Conservation (phyloP, 306 rosid genomes). For the Gastrolobium bilobum region DNA sequence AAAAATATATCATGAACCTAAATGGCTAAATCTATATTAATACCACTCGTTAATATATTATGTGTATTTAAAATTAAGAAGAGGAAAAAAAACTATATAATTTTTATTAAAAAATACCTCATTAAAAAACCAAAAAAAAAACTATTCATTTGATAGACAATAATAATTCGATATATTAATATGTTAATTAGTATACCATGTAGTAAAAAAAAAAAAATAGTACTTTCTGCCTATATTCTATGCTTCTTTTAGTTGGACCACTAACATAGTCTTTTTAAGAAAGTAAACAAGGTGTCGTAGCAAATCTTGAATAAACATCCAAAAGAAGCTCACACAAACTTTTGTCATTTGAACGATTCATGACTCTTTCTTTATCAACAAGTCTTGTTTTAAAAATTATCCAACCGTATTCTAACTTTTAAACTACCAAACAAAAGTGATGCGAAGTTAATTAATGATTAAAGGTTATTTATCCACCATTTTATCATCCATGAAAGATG, state of each 20-base stretch:
- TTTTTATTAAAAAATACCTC: not conserved
- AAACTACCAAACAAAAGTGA: not conserved
- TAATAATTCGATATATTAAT: not conserved
- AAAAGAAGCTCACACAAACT: slow-evolving; percentile 3
- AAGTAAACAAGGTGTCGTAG: not conserved
- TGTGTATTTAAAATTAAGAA: not conserved
- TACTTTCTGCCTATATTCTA: slow-evolving; percentile 17
- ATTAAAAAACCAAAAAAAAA: not conserved
- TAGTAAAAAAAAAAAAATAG: not conserved
- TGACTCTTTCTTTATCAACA: slow-evolving; percentile 21
- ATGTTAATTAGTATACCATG: not conserved
- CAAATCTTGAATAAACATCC: not conserved
- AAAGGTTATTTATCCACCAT: slow-evolving; percentile 4
- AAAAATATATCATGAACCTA: too few species aligned
- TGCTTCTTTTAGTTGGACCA: slow-evolving; percentile 18
- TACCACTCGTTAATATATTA: too few species aligned
- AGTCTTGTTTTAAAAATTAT: slow-evolving; percentile 5
- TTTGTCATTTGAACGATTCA: slow-evolving; percentile 10
- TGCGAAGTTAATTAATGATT: too few species aligned
- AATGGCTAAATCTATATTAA: too few species aligned
- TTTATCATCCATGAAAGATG: not conserved
- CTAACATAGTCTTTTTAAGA: not conserved
- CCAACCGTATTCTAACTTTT: not conserved
- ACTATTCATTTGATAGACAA: not conserved
- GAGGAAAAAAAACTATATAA: not conserved